Evolutionary conservation across 768 basidiomycete species (phyloP), one percentile per base, ranked within the genome.

Genomic region (Boletales sp.): DNA sequence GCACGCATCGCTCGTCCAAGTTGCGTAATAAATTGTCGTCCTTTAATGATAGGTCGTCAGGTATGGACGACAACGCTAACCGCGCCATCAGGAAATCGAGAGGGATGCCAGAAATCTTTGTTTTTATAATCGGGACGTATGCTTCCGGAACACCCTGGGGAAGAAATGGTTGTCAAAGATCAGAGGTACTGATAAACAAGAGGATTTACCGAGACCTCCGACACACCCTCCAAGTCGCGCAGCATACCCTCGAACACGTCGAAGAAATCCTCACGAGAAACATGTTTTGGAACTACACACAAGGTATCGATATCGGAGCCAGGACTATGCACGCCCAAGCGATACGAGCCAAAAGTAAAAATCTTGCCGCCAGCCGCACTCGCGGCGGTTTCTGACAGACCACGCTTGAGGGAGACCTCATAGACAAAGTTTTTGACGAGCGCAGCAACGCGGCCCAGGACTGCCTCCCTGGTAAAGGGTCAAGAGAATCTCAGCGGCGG

Each of bases 261-360:
- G 64, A 97, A 97, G 74, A 98, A 98, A 73, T 98, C 94, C 57
- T 97, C 94, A 55, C 93, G 80, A 48, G 86, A 88, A 48, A 98
- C 88, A 69, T 97, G 94, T 68, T 94, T 92, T 8, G 97, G 97
- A 34, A 95, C 97, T 32, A 98, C 95, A 64, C 92, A 90, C 18
- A 99, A 73, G n/a, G 94, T 97, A 74, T 99, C 97, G 67, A 99
- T 97, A 80, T 99, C 95, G 43, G 87, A 78, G 4, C 91, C 89
- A 32, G 95, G 97, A 12, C 91, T 92, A 69, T 98, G 97, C 18
- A 98, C 97, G 51, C 97, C 97, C 43, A 99, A 74, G 60, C 97
- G 87, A 76, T 97, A 98, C 45, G 94, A 97, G 37, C 97, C 97
- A 69, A 95, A 99, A 8, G 97, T 98, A 69, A 93, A 99, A 66